phyloP scores from a whole-genome alignment of 1,139 yeast genomes.

The Geotrichum fermentans region DNA sequence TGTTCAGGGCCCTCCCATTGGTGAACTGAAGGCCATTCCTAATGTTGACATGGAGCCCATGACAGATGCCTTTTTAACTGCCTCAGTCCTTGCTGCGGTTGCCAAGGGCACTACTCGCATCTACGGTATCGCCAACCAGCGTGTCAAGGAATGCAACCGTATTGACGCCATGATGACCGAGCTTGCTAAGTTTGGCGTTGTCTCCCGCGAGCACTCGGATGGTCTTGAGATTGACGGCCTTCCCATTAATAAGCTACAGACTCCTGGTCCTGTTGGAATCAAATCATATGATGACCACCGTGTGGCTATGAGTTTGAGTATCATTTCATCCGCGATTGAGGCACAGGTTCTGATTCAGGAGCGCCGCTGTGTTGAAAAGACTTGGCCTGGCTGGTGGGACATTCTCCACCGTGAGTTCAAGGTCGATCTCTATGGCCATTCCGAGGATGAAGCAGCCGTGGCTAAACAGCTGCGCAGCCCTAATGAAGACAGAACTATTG shows the following conservation, averaged over 20 bases:
- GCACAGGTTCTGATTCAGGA: conserved; percentile 70
- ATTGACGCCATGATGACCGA: conserved; percentile 91
- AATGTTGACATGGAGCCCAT: conserved; percentile 97
- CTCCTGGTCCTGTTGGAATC: conserved; percentile 48
- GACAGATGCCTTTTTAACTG: conserved; percentile 98
- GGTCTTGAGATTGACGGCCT: conserved; percentile 82
- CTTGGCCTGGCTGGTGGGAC: conserved; percentile 99
- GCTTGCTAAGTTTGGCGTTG: conserved; percentile 84
- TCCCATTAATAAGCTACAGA: conserved; percentile 39
- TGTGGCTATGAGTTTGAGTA: conserved; percentile 95
- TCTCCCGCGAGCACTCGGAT: conserved; percentile 78
- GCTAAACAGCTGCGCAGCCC: conserved; percentile 20
- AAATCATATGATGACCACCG: conserved; percentile 91
- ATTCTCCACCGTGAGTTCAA: conserved; percentile 65
- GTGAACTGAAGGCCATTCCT: conserved; percentile 62
- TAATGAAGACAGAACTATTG: conserved; percentile 54
- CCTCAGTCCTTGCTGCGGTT: conserved; percentile 92
- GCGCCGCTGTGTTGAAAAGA: conserved; percentile 89
- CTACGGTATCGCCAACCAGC: conserved; percentile 94
- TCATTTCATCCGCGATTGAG: conserved; percentile 53
- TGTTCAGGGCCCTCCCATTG: conserved; percentile 80
- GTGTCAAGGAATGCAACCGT: conserved; percentile 95
- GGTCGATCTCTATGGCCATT: conserved; percentile 58
- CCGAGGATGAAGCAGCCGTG: conserved; percentile 5
- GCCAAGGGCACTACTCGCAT: conserved; percentile 68